phyloP scores from a whole-genome alignment of 768 basidiomycete genomes.

The Tephrocybe rancida region DNA sequence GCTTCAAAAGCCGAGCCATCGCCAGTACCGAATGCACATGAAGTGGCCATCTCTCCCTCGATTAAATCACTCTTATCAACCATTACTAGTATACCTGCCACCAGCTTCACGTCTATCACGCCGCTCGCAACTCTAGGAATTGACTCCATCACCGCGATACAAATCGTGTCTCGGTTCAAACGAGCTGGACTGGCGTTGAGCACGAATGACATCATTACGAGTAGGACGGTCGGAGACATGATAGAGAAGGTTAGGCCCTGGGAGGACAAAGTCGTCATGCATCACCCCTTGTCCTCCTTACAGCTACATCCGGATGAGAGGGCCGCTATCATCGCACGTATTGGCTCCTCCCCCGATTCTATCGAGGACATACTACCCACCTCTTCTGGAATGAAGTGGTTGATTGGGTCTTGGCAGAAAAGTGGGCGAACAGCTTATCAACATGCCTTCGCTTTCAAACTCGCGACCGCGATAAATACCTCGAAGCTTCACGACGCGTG shows the following conservation, averaged over 20 bases:
- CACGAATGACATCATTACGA: conserved; percentile 43
- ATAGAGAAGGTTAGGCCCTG: conserved; percentile 16
- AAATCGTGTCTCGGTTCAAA: conserved; percentile 40
- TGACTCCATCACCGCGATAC: conserved; percentile 53
- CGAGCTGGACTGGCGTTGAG: conserved; percentile 33
- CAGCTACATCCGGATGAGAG: conserved; percentile 19
- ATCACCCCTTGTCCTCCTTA: neutral
- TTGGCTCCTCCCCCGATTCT: conserved; percentile 14
- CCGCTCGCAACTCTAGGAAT: conserved; percentile 43
- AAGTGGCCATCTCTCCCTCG: neutral
- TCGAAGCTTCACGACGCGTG: conserved; percentile 35
- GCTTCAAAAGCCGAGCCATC: neutral
- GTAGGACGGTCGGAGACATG: conserved; percentile 37
- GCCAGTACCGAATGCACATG: neutral
- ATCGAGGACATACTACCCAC: conserved; percentile 26
- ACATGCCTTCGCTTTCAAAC: conserved; percentile 42
- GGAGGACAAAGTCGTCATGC: neutral
- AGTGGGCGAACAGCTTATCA: conserved; percentile 44
- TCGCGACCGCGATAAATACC: conserved; percentile 30
- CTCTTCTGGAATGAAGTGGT: conserved; percentile 37
- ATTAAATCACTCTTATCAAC: conserved; percentile 17
- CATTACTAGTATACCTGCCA: conserved; percentile 28
- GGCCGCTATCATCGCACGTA: conserved; percentile 18
- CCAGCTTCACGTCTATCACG: conserved; percentile 32
- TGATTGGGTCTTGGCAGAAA: conserved; percentile 45